Base-by-base conservation (phyloP, 2,329 filamentous ascomycete species). In the Seiridium cupressi region DNA sequence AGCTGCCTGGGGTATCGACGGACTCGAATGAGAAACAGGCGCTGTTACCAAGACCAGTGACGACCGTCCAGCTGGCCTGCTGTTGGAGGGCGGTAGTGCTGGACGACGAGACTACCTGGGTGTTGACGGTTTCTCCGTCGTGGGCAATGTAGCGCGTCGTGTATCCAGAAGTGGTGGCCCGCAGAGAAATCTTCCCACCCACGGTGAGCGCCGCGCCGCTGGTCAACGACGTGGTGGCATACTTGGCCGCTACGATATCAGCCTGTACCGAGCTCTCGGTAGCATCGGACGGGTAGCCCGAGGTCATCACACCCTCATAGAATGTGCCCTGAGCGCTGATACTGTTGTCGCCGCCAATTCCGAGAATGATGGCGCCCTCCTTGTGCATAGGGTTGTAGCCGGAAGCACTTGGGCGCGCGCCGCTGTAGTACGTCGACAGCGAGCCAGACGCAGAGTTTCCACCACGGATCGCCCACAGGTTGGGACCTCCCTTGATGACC, bases 331-430 rank as follows among this genome's bases (percentile, higher is more conserved):
- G 83, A 0, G 78, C 86, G 51, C 81, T 66, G 65, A 76, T 74
- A 67, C 83, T 86, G 73, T 87, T 89, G 65, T 89, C 87, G 6
- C 87, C 87, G n/a, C 87, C 87, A 58, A 89, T 88, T n/a, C 87
- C 86, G n/a, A 89, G 83, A 60, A 89, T 80, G 49, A 89, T 86
- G 59, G 86, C 81, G 10, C 86, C 86, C 67, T 89, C 86, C 64
- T 89, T 88, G 63, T 66, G 76, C 87, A 89, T 89, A 0, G 81
- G 79, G 68, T 86, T 82, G 72, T 89, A 89, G 8, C 84, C 85
- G 11, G 68, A 63, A 2, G 60, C 74, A 5, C 59, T 76, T 3
- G 86, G 86, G 3, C 86, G 82, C 1, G 66, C 74, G 4, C 87
- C 86, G 61, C 72, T 81, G 68, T 84, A 89, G 72, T 80, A 88